Base-by-base conservation (phyloP, 495 filamentous ascomycete genomes). In the Hypoxylon fuscum region DNA sequence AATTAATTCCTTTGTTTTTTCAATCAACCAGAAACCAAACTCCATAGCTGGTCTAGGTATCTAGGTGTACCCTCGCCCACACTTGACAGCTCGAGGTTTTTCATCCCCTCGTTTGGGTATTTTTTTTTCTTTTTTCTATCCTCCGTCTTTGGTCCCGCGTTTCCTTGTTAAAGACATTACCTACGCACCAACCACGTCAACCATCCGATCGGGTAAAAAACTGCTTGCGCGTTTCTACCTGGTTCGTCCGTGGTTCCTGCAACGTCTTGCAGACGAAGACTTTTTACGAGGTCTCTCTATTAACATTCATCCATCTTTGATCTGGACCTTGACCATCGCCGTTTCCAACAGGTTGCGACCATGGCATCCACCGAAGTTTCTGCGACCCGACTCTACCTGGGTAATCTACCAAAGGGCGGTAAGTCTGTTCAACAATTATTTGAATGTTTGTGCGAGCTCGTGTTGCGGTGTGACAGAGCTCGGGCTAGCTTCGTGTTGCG, bases 351-450 rank as follows among this genome's bases (percentile, higher is more conserved):
- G n/a, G n/a, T 43, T 46, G 57, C 51, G 54, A 74, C 48, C 66
- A 88, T 87, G 85, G 67, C 69, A 21, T 68, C 69, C 21, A 84
- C 84, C 46, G 87, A 96, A 78, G 94, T 96, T 45, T 96, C 92
- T 49, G 87, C 89, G 48, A 97, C 95, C 69, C 85, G 95, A 79
- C 90, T 97, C 46, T 98, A 98, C 83, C 83, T 98, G 75, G 95
- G 95, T 73, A 98, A 98, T 77, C 88, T 98, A 73, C 95, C 96
- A 72, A 92, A 93, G 77, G 90, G 90, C 77, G 95, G 94, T 97
- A 88, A 82, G 93, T 79, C 64, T n/a, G n/a, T 70, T 73, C 69
- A 64, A 68, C 61, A 3, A 27, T 4, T 27, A 27, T 8, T 66
- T 69, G 69, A 53, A 71, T 68, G 64, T 59, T 71, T 70, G 56